These are phyloP conservation scores for Suillus bovinus DNA, from an alignment of 768 basidiomycete species.

Conservation along the genomic window DNA sequence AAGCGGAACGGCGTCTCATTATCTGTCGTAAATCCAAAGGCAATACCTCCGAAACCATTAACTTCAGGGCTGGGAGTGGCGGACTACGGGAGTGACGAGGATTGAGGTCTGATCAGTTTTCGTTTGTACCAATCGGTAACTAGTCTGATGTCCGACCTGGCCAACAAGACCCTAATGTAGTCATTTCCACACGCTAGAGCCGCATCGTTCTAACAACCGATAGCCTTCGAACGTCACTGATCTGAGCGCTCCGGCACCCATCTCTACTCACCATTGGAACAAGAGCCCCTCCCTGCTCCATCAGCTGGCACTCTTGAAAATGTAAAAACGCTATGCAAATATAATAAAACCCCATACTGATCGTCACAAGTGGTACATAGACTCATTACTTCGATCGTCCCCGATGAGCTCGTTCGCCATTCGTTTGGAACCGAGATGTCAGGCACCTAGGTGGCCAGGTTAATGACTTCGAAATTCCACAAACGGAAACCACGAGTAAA, in stretches of 20 bases:
- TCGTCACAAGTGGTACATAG: background rate
- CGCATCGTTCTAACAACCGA: background rate
- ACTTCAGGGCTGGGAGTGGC: constrained; percentile 59
- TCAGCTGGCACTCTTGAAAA: background rate
- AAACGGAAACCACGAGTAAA: background rate
- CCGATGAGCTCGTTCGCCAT: background rate
- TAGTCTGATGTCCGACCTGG: background rate
- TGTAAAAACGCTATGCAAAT: background rate
- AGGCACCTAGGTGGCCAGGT: background rate
- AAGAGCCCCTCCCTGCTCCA: background rate
- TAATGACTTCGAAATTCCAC: background rate
- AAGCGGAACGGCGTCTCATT: constrained; percentile 53
- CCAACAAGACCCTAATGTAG: background rate
- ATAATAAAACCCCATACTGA: background rate
- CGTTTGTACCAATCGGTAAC: constrained; percentile 1
- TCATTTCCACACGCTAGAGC: background rate
- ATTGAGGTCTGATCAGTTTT: constrained; percentile 24
- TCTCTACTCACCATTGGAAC: background rate
- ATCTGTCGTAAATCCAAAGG: constrained; percentile 15
- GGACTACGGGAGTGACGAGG: constrained; percentile 80
- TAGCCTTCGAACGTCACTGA: background rate
- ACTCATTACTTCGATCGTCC: background rate
- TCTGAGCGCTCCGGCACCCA: background rate
- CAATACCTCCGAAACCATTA: constrained; percentile 29
- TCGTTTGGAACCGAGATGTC: too few relatives aligned